phyloP scores from a whole-genome alignment of 2,329 filamentous ascomycete species.

The Penicillium sp. region DNA sequence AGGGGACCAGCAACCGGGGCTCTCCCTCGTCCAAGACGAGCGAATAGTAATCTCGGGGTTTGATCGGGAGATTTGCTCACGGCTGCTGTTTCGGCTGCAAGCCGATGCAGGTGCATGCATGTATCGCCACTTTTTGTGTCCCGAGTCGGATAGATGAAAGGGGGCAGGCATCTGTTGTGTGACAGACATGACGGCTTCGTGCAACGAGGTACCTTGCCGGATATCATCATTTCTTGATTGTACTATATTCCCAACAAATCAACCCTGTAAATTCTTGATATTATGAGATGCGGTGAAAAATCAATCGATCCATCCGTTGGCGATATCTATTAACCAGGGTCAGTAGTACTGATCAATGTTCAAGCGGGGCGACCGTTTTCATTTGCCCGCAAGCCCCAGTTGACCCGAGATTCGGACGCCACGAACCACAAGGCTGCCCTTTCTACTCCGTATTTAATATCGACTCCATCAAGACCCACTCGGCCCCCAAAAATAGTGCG shows the following conservation, averaged over 20 bases:
- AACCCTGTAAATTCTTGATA: not conserved
- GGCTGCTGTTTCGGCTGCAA: not conserved
- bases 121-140: constrained; percentile 1
- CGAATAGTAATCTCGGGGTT: not conserved
- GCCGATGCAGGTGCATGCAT: constrained; percentile 6
- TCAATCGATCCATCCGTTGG: not conserved
- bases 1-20: not conserved
- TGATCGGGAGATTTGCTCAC: not conserved
- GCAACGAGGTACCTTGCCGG: not conserved
- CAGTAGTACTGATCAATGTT: not conserved
- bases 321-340: not conserved
- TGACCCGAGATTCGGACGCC: not conserved
- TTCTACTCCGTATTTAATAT: too few relatives aligned
- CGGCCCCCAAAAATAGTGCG: constrained; percentile 19
- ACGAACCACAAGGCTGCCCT: constrained; percentile 8
- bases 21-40: constrained; percentile 2
- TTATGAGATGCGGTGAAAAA: not conserved
- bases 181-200: constrained; percentile 2
- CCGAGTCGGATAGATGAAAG: not conserved
- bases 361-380: constrained; percentile 1
- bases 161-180: not conserved
- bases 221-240: constrained; percentile 8
- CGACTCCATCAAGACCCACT: constrained; percentile 2
- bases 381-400: not conserved
- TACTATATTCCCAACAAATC: constrained; percentile 2